A percentile compares a stretch with the other conserved stretches of the same genome.
These are phyloP conservation scores for Mycena sp. DNA, from an alignment of 1,284 basidiomycete genomes.

Conservation along the genomic window DNA sequence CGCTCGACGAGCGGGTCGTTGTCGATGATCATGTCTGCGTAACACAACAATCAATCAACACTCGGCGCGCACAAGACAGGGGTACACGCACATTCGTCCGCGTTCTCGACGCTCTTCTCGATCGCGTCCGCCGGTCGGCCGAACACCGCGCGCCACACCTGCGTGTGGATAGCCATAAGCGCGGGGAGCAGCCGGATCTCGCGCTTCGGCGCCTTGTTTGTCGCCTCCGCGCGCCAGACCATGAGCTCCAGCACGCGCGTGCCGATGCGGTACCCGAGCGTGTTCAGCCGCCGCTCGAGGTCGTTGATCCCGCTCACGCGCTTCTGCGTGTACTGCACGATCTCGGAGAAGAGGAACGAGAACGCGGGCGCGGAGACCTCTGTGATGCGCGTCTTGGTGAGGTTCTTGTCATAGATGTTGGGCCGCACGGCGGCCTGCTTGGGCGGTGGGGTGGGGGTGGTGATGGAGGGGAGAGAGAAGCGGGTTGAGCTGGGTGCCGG, in stretches of 20 bases:
- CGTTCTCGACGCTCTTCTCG: slow-evolving; percentile 94
- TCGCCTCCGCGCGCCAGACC: slow-evolving; percentile 75
- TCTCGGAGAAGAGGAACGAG: slow-evolving; percentile 90
- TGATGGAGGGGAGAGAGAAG: slow-evolving; percentile 72
- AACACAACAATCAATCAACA: too few species aligned
- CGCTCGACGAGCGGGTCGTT: slow-evolving; percentile 94
- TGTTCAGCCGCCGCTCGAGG: slow-evolving; percentile 91
- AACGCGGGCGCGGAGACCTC: slow-evolving; percentile 88
- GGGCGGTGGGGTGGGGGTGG: slow-evolving; percentile 53
- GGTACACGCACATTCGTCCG: slow-evolving; percentile 75
- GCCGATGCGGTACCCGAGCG: slow-evolving; percentile 90
- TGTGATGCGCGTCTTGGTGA: slow-evolving; percentile 83
- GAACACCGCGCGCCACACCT: slow-evolving; percentile 95
- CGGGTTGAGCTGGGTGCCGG: slow-evolving; percentile 68
- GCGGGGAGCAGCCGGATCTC: slow-evolving; percentile 90
- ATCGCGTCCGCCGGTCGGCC: slow-evolving; percentile 94
- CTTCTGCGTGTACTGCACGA: slow-evolving; percentile 95
- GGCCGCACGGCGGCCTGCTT: slow-evolving; percentile 58
- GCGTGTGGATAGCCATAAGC: slow-evolving; percentile 91
- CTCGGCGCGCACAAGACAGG: too few species aligned
- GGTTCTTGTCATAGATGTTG: slow-evolving; percentile 85
- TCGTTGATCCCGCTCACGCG: slow-evolving; percentile 95
- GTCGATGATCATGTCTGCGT: slow-evolving; percentile 91
- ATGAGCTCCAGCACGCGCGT: slow-evolving; percentile 84
- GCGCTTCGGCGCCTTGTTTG: slow-evolving; percentile 84